phyloP scores from a whole-genome alignment of 140 eudicot genomes.

The Ambrosia hybrid region DNA sequence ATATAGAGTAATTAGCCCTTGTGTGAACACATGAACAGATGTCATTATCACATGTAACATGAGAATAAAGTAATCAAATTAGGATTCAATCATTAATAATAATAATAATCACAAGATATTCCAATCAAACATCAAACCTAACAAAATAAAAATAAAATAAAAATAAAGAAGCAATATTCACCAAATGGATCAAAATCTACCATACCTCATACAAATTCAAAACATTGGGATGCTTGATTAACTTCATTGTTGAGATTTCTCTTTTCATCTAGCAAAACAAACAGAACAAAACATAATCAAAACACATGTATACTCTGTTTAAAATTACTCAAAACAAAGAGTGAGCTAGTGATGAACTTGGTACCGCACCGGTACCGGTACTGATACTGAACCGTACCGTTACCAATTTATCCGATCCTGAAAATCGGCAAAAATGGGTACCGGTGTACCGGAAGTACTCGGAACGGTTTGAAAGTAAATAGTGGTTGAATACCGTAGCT shows the following conservation, averaged over 20 bases:
- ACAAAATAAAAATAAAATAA: too few relatives aligned
- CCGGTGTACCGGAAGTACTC: too few relatives aligned
- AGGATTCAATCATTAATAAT: constrained; percentile 1
- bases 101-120: neutral
- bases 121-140: neutral
- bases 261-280: constrained; percentile 67
- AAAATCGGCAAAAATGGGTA: too few relatives aligned
- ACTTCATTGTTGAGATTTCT: constrained; percentile 88
- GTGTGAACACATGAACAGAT: constrained; percentile 12
- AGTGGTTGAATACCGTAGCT: too few relatives aligned
- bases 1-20: too few relatives aligned
- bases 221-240: constrained; percentile 87
- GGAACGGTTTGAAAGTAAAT: too few relatives aligned
- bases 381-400: too few relatives aligned
- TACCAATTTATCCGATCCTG: too few relatives aligned
- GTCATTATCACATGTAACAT: constrained; percentile 13
- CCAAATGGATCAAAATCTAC: neutral
- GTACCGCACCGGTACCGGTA: too few relatives aligned
- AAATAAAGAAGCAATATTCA: too few relatives aligned
- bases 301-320: neutral
- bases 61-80: neutral
- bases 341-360: too few relatives aligned
- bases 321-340: neutral
- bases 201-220: constrained; percentile 66
- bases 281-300: neutral